These are phyloP conservation scores for Penicillium concentricum DNA, from an alignment of 2,329 filamentous ascomycete species.

Conservation along the genomic window DNA sequence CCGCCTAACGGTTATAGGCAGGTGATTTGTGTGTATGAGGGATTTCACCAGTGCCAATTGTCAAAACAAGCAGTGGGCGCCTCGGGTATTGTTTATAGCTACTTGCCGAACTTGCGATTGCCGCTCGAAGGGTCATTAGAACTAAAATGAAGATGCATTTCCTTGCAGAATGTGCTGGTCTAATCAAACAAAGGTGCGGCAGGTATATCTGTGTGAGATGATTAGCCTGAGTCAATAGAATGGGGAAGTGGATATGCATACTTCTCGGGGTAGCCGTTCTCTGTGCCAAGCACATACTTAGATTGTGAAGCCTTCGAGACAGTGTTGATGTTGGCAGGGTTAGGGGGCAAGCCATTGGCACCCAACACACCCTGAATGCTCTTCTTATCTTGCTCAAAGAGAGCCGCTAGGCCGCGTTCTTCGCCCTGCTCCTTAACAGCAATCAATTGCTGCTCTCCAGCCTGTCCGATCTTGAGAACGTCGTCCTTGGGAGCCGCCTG, in stretches of 20 bases:
- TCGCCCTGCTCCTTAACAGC: constrained; percentile 72
- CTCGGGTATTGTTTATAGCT: not conserved
- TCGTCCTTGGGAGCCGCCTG: constrained; percentile 78
- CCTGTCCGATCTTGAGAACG: constrained; percentile 68
- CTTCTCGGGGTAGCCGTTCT: constrained; percentile 70
- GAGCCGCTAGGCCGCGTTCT: constrained; percentile 68
- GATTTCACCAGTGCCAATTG: not conserved
- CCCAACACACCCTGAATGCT: constrained; percentile 63
- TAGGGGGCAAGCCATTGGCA: constrained; percentile 78
- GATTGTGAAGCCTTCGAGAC: constrained; percentile 31
- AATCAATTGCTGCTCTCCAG: constrained; percentile 71
- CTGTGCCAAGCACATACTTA: constrained; percentile 63
- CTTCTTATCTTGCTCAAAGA: constrained; percentile 66
- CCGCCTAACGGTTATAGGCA: not conserved
- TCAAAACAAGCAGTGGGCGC: not conserved
- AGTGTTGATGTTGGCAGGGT: constrained; percentile 68
- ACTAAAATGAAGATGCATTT: not conserved
- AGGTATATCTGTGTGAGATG: constrained; percentile 41
- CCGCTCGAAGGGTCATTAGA: not conserved
- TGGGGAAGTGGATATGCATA: constrained; percentile 49
- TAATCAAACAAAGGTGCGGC: constrained; percentile 46
- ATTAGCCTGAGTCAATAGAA: constrained; percentile 23
- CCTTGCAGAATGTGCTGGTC: constrained; percentile 7
- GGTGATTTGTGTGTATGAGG: not conserved
- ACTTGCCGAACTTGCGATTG: not conserved